A percentile compares a stretch with the other conserved stretches of the same genome.
Conservation (phyloP, 345 rosid species). For the Corymbia maculata region DNA sequence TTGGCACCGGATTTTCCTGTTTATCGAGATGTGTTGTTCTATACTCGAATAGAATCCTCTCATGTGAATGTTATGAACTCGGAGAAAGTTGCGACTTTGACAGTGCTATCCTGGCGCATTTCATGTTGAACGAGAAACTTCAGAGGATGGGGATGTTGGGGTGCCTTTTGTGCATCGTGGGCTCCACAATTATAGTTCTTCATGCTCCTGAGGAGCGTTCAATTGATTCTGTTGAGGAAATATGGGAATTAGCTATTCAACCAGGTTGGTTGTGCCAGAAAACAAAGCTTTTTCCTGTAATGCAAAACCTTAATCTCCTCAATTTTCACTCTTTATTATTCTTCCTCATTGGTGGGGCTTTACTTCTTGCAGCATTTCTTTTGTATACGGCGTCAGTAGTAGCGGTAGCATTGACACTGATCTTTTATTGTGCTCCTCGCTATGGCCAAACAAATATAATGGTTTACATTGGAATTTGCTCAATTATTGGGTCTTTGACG, state of each 20-base stretch:
- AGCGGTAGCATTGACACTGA: slow-evolving; percentile 51
- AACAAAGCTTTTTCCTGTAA: neutral
- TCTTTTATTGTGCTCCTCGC: slow-evolving; percentile 58
- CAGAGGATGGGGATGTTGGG: slow-evolving; percentile 71
- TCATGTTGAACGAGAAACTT: slow-evolving; percentile 57
- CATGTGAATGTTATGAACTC: neutral
- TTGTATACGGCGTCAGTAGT: slow-evolving; percentile 47
- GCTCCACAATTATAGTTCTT: slow-evolving; percentile 61
- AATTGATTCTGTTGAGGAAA: slow-evolving; percentile 45
- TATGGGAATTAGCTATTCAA: slow-evolving; percentile 67
- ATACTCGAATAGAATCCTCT: neutral
- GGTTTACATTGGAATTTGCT: slow-evolving; percentile 72
- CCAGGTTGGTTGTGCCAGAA: slow-evolving; percentile 32
- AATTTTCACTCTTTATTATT: neutral
- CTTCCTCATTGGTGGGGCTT: neutral
- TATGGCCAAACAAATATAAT: slow-evolving; percentile 69
- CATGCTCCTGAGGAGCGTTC: slow-evolving; percentile 57
- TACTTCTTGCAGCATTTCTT: slow-evolving; percentile 52
- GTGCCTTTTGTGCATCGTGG: slow-evolving; percentile 66
- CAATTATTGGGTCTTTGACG: slow-evolving; percentile 63
- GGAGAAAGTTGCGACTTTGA: neutral
- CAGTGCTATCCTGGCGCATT: slow-evolving; percentile 74
- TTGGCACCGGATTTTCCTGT: neutral
- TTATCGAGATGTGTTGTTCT: neutral
- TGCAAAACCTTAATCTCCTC: neutral